Percentiles rank a stretch among this genome's conserved stretches.
These are phyloP conservation scores for Rhizopus delemar DNA, from an alignment of 371 early-diverging fungal species.

Conservation along the genomic window DNA sequence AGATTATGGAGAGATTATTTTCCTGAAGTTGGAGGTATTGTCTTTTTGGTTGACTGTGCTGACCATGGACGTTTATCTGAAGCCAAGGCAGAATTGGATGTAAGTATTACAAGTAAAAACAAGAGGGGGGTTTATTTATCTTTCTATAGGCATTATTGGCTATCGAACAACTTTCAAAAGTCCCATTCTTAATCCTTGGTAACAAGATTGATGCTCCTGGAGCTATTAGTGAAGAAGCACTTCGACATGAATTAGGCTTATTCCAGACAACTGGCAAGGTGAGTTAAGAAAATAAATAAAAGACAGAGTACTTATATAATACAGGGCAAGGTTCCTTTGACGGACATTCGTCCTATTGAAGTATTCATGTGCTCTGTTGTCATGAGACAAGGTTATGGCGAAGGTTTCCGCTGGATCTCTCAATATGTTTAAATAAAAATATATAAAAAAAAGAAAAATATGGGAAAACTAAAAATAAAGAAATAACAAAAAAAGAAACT, in stretches of 20 bases:
- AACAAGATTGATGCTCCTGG: constrained; percentile 97
- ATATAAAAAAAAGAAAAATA: no score
- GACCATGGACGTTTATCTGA: constrained; percentile 86
- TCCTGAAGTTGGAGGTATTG: constrained; percentile 95
- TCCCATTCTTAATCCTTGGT: constrained; percentile 95
- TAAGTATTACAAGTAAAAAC: constrained; percentile 31
- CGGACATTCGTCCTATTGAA: constrained; percentile 94
- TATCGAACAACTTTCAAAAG: constrained; percentile 88
- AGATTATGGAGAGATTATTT: constrained; percentile 98
- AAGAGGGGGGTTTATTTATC: constrained; percentile 64
- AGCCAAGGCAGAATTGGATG: constrained; percentile 93
- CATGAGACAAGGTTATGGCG: constrained; percentile 97
- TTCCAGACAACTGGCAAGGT: constrained; percentile 90
- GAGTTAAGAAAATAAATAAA: constrained; percentile 6
- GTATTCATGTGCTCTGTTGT: constrained; percentile 98
- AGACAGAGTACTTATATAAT: constrained; percentile 2
- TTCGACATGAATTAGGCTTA: constrained; percentile 85
- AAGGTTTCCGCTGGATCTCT: constrained; percentile 94
- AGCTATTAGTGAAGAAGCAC: constrained; percentile 92
- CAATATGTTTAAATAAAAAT: constrained; percentile 71
- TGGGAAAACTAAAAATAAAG: background rate
- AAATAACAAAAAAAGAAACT: background rate
- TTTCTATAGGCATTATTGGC: constrained; percentile 76
- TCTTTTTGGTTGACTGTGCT: constrained; percentile 94
- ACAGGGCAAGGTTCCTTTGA: constrained; percentile 86